A percentile compares a stretch with the other conserved stretches of the same genome.
These are phyloP conservation scores for Venturia pyrina DNA, from an alignment of 2,329 filamentous ascomycete species.

Conservation along the genomic window DNA sequence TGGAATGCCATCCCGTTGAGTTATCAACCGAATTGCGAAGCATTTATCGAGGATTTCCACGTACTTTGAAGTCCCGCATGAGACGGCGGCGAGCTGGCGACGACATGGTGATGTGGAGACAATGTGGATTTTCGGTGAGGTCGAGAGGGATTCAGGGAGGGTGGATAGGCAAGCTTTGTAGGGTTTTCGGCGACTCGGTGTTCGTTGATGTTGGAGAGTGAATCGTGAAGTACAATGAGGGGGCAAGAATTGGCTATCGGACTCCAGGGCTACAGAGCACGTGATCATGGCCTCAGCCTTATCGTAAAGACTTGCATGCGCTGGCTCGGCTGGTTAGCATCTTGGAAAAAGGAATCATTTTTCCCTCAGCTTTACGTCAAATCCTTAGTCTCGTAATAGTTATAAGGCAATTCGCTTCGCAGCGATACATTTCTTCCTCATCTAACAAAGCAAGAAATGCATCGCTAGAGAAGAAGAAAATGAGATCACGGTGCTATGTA, in stretches of 20 bases:
- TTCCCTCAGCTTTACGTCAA: too few species aligned
- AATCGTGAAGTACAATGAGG: background rate
- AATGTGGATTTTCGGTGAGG: background rate
- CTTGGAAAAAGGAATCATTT: too few species aligned
- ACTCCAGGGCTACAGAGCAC: background rate
- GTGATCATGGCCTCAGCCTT: background rate
- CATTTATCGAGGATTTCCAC: background rate
- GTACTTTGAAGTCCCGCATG: slow-evolving; percentile 98
- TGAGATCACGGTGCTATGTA: too few species aligned
- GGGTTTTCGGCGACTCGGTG: background rate
- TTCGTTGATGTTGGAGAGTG: background rate
- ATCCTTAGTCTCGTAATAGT: too few species aligned
- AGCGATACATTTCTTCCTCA: too few species aligned
- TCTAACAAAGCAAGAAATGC: too few species aligned
- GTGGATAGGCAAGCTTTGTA: background rate
- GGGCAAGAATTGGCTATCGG: background rate
- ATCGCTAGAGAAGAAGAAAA: too few species aligned
- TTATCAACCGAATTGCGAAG: background rate
- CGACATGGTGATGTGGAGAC: slow-evolving; percentile 51
- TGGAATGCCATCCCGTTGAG: background rate
- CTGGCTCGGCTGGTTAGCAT: too few species aligned
- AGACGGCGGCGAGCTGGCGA: slow-evolving; percentile 89
- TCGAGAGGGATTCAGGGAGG: background rate
- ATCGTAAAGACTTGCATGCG: background rate
- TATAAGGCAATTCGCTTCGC: too few species aligned